phyloP scores from a whole-genome alignment of 192 early-diverging fungal species.

The Coemansia sp. region DNA sequence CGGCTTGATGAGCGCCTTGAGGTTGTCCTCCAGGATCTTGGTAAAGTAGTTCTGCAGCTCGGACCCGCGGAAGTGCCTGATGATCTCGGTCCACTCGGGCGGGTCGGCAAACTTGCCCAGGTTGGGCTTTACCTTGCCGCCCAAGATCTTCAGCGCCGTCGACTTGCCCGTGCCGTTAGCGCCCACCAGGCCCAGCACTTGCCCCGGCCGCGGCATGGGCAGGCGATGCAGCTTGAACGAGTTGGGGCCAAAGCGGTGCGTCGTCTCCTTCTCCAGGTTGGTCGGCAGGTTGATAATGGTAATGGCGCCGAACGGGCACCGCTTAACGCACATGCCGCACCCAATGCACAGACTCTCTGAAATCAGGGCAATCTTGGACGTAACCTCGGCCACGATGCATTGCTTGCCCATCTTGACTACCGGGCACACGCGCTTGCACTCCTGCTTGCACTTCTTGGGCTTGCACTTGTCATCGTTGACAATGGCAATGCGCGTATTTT shows the following conservation, averaged over 20 bases:
- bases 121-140: conserved; percentile 95
- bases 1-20: conserved; percentile 94
- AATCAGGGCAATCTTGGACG: conserved; percentile 90
- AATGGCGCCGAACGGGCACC: conserved; percentile 98
- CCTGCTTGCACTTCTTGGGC: conserved; percentile 98
- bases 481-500: conserved; percentile 93
- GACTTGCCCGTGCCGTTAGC: conserved; percentile 97
- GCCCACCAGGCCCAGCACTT: conserved; percentile 96
- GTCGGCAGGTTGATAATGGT: conserved; percentile 97
- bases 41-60: conserved; percentile 99
- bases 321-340: conserved; percentile 97
- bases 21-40: conserved; percentile 95
- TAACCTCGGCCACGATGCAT: conserved; percentile 88
- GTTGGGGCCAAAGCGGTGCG: conserved; percentile 96
- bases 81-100: conserved; percentile 96
- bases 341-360: conserved; percentile 98
- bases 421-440: conserved; percentile 96
- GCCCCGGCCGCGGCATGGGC: conserved; percentile 93
- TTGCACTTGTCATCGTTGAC: conserved; percentile 96
- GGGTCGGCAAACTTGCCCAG: conserved; percentile 83
- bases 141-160: conserved; percentile 93
- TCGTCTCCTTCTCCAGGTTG: conserved; percentile 92
- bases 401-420: conserved; percentile 97
- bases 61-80: conserved; percentile 95
- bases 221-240: conserved; percentile 98